Evolutionary conservation across 805 yeast species (phyloP), one percentile per base, ranked within the genome.

Genomic region (Blastobotrys terrestris): DNA sequence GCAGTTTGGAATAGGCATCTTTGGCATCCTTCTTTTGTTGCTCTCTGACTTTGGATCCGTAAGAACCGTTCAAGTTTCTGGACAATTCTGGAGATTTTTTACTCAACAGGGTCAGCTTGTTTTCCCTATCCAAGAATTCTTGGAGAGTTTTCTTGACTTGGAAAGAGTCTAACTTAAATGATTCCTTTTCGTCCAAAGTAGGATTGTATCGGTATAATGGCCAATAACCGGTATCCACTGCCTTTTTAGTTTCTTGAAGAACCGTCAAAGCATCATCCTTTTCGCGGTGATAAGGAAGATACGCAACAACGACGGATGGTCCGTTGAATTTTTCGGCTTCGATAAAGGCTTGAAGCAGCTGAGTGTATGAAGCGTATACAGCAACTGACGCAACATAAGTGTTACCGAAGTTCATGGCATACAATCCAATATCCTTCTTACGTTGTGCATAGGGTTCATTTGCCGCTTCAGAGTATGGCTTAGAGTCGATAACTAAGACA

Each of bases 181-280:
- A 67, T n/a, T 81, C 79, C 39, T 73, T 76, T 2, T 70, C 66
- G 15, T 72, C 77, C 48, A 76, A 68, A 7, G 67, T 58, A 52
- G 97, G 96, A 61, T 88, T 78, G 72, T 78, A 92, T 66, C 97
- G 78, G 73, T 91, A 92, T 56, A 92, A 77, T 47, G 98, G 98
- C 95, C 97, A 90, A 72, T 85, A 85, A n/a, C 98, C 98, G 35
- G 90, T 75, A 63, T 88, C 97, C 46, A 92, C 95, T 19, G 96
- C 92, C 57, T 72, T 73, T 69, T 92, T 92, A 35, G 97, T 91
- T 67, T 87, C 94, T 67, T 86, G 84, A 62, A 92, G 76, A 45
- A 91, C 81, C 21, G 82, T 78, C 59, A 92, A 72, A 42, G 95
- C 84, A 57, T 84, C 85, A 52, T 72, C 74, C 22, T 57, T 53